Evolutionary conservation across 352 stramenopile species (phyloP), one percentile per base, ranked within the genome.

Genomic region (Globisporangium canariense): DNA sequence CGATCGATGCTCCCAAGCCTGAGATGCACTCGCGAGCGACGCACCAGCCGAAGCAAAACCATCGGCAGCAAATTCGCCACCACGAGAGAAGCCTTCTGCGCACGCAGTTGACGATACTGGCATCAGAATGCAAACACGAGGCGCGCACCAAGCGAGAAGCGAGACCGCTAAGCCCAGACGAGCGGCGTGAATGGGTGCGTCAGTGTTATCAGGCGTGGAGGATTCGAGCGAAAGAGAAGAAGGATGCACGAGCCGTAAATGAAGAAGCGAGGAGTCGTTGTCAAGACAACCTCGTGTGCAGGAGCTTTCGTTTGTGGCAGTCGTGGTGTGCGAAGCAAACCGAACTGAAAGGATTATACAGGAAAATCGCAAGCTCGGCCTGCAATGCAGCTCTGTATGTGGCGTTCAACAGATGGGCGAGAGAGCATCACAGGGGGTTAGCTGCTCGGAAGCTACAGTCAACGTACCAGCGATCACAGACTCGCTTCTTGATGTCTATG

Each of bases 81-180:
- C 11, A 45, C 7, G 58, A 64, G 11, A 40, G n/a, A 13, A 41
- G 36, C 8, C n/a, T 57, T 4, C 22, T 64, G 32, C 58, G 58
- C 34, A 38, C n/a, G 58, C 58, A 64, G 32, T 51, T 64, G 45
- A 18, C 9, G 6, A 55, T 64, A 9, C 20, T 55, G n/a, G 32
- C 49, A 4, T 34, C 46, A 7, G 34, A 58, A 8, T 32, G 25
- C 18, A 38, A 40, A 30, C 32, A 38, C 4, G 32, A 16, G 55
- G 25, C n/a, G 10, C 32, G 8, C 7, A 16, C 2, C 11, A 20
- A 36, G 22, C n/a, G 38, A 52, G 16, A 38, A 11, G 9, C 41
- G 34, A 25, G 11, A 11, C 25, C 40, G 7, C 18, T 49, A 32
- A 47, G n/a, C 45, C 30, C 45, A 11, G 45, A 45, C 18, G 45